Evolutionary conservation across 768 basidiomycete species (phyloP).

Genomic region (Hericium alpestre): DNA sequence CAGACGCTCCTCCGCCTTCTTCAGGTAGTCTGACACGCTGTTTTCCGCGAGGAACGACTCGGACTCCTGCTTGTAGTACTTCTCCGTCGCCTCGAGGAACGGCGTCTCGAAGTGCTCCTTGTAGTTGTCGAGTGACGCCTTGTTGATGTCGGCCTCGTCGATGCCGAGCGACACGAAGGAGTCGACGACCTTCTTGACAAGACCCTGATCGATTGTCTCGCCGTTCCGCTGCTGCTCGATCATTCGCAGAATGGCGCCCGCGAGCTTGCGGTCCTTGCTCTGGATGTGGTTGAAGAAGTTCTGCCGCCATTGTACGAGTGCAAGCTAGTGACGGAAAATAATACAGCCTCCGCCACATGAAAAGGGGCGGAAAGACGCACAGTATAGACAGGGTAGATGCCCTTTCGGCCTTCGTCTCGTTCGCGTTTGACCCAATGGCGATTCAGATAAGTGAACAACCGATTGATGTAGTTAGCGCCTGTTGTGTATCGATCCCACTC

Average conservation of each 20-base stretch:
- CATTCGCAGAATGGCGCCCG: conserved; percentile 75
- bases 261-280: conserved; percentile 69
- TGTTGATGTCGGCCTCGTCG: conserved; percentile 86
- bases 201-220: conserved; percentile 82
- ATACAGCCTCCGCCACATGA: neutral
- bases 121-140: conserved; percentile 89
- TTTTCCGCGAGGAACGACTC: conserved; percentile 82
- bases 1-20: conserved; percentile 86
- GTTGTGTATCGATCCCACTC: conserved; percentile 98
- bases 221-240: conserved; percentile 94
- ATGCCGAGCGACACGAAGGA: conserved; percentile 92
- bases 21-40: conserved; percentile 88
- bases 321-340: conserved; percentile 42
- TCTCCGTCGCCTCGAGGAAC: conserved; percentile 82
- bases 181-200: conserved; percentile 91
- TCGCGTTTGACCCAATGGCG: conserved; percentile 99
- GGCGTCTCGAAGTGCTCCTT: conserved; percentile 81
- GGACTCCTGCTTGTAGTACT: conserved; percentile 87
- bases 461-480: conserved; percentile 94
- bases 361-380: conserved; percentile 36
- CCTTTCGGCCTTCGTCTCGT: conserved; percentile 91
- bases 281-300: conserved; percentile 89
- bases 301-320: conserved; percentile 91
- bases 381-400: conserved; percentile 92
- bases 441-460: conserved; percentile 95